Percentiles rank a stretch among this genome's conserved stretches.
These are phyloP conservation scores for Papiliotrema fonsecae DNA, from an alignment of 1,284 basidiomycete species.

Conservation along the genomic window DNA sequence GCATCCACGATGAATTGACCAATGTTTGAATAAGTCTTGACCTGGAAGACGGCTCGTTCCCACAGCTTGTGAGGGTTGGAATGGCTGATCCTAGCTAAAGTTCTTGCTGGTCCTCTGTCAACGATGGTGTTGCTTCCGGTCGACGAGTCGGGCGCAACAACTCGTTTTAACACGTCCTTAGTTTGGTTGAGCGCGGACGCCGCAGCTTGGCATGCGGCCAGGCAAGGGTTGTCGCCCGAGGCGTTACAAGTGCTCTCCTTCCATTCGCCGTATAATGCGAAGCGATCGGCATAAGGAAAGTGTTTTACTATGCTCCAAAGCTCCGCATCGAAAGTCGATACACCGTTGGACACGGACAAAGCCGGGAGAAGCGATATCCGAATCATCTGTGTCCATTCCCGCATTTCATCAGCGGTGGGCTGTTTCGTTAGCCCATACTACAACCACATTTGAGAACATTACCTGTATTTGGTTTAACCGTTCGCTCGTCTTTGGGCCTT, in stretches of 20 bases:
- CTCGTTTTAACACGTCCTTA: slow-evolving; percentile 49
- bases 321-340: slow-evolving; percentile 79
- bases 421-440: slow-evolving; percentile 34
- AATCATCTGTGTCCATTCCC: slow-evolving; percentile 71
- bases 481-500: slow-evolving; percentile 26
- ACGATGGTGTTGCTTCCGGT: slow-evolving; percentile 8
- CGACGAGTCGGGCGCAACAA: slow-evolving; percentile 18
- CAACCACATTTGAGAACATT: too few relatives aligned
- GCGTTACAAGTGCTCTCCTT: slow-evolving; percentile 57
- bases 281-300: slow-evolving; percentile 74
- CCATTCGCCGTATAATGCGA: slow-evolving; percentile 95
- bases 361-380: slow-evolving; percentile 81
- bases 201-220: slow-evolving; percentile 37
- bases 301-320: slow-evolving; percentile 78
- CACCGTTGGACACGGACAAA: slow-evolving; percentile 75
- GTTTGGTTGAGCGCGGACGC: slow-evolving; percentile 49
- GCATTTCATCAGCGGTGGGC: slow-evolving; percentile 37
- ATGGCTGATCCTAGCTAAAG: slow-evolving; percentile 90
- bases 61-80: slow-evolving; percentile 93
- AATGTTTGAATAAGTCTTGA: slow-evolving; percentile 95
- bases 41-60: slow-evolving; percentile 81
- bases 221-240: slow-evolving; percentile 25
- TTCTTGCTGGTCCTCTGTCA: slow-evolving; percentile 57
- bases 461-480: slow-evolving; percentile 12
- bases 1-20: slow-evolving; percentile 85